Percentiles rank a stretch among this genome's conserved stretches.
Conservation (phyloP, 1,284 basidiomycete species). For the Trametes pubescens region DNA sequence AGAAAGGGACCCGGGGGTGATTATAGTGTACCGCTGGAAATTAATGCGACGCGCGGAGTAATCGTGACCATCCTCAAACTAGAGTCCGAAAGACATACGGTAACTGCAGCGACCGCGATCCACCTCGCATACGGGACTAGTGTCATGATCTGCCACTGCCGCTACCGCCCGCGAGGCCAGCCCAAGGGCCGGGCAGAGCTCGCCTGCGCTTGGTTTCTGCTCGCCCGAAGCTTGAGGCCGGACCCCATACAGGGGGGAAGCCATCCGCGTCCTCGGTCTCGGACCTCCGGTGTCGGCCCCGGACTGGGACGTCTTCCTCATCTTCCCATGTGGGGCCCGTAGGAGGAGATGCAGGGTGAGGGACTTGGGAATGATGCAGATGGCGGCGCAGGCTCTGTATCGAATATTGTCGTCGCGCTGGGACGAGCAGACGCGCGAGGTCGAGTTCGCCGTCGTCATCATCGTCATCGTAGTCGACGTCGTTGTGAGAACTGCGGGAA, state of each 20-base stretch:
- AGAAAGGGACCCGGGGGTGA: conserved; percentile 3
- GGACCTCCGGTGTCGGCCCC: conserved; percentile 30
- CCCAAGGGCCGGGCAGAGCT: conserved; percentile 40
- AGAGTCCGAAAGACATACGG: background rate
- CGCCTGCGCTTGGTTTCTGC: conserved; percentile 36
- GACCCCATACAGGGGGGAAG: conserved; percentile 32
- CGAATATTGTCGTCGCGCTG: conserved; percentile 73
- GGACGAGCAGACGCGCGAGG: conserved; percentile 71
- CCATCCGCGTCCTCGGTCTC: conserved; percentile 38
- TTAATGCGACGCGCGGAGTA: background rate
- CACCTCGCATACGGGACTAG: background rate
- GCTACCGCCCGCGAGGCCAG: conserved; percentile 19
- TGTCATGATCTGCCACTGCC: conserved; percentile 27
- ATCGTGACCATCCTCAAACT: background rate
- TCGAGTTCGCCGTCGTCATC: conserved; percentile 72
- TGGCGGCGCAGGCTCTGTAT: conserved; percentile 71
- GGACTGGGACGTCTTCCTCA: conserved; percentile 27
- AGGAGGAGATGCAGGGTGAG: conserved; percentile 18
- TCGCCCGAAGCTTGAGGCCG: conserved; percentile 34
- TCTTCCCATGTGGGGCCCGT: conserved; percentile 35
- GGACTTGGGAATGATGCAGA: conserved; percentile 48
- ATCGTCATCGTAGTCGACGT: conserved; percentile 53
- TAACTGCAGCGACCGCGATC: background rate
- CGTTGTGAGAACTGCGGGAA: conserved; percentile 40
- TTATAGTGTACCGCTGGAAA: conserved; percentile 8